Evolutionary conservation across 805 yeast genomes (phyloP).

Genomic region (Candida vartiovaarae): DNA sequence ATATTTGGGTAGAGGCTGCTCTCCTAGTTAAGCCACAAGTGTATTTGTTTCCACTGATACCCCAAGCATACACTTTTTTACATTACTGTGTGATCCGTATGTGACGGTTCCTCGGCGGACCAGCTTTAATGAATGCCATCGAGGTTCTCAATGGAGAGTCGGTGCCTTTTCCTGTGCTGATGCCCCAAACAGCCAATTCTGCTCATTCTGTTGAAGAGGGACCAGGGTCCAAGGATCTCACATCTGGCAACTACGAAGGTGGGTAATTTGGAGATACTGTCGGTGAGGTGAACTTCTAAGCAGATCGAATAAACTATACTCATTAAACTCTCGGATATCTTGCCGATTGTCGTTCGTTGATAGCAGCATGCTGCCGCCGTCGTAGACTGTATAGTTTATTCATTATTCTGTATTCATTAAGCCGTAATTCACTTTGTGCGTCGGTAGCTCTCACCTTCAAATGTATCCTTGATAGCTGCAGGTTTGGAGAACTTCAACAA

Average conservation of each 20-base stretch:
- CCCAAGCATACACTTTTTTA: slow-evolving; percentile 48
- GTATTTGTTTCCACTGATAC: slow-evolving; percentile 61
- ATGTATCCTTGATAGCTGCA: too few relatives aligned
- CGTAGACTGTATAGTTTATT: too few relatives aligned
- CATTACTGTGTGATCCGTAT: slow-evolving; percentile 73
- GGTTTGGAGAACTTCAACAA: too few relatives aligned
- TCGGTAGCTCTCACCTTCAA: too few relatives aligned
- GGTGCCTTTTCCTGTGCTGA: slow-evolving; percentile 68
- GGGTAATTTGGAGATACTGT: slow-evolving; percentile 7
- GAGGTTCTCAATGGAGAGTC: slow-evolving; percentile 81
- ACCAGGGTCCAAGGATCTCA: too few relatives aligned
- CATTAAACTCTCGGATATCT: too few relatives aligned
- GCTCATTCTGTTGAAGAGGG: too few relatives aligned
- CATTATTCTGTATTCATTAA: too few relatives aligned
- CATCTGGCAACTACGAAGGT: slow-evolving; percentile 63
- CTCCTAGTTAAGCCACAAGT: slow-evolving; percentile 64
- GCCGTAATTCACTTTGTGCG: too few relatives aligned
- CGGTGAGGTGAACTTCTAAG: slow-evolving; percentile 3
- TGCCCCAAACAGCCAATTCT: slow-evolving; percentile 55
- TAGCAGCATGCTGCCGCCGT: too few relatives aligned
- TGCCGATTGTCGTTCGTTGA: too few relatives aligned
- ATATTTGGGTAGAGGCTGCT: slow-evolving; percentile 58
- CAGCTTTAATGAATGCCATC: slow-evolving; percentile 54
- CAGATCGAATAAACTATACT: background rate
- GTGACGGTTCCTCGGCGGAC: slow-evolving; percentile 27